A percentile compares a stretch with the other conserved stretches of the same genome.
phyloP scores from a whole-genome alignment of 1,139 yeast genomes.

The Nakaseomyces kungkrabaensis region DNA sequence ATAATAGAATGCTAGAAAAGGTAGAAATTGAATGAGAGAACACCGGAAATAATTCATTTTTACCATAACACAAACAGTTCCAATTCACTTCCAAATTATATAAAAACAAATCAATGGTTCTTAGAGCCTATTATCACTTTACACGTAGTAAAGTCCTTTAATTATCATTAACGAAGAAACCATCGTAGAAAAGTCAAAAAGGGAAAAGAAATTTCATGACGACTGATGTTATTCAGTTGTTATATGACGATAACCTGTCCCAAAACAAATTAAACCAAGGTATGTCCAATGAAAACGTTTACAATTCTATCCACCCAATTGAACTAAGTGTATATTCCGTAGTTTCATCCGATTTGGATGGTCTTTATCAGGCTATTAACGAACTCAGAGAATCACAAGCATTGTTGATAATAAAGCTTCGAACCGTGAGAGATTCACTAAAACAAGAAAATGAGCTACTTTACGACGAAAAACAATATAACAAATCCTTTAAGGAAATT shows the following conservation, averaged over 20 bases:
- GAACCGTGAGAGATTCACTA: constrained; percentile 18
- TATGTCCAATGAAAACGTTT: not conserved
- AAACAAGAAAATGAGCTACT: constrained; percentile 16
- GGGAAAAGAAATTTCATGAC: too few relatives aligned
- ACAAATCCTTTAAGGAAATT: constrained; percentile 3
- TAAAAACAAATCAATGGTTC: too few relatives aligned
- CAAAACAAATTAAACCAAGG: not conserved
- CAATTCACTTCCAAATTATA: too few relatives aligned
- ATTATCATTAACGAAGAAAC: too few relatives aligned
- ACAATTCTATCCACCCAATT: constrained; percentile 19
- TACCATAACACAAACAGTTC: too few relatives aligned
- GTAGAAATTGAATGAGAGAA: too few relatives aligned
- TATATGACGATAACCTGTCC: too few relatives aligned
- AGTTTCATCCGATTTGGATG: constrained; percentile 25
- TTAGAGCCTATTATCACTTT: too few relatives aligned
- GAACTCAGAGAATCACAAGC: constrained; percentile 28
- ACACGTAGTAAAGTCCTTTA: too few relatives aligned
- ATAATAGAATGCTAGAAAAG: too few relatives aligned
- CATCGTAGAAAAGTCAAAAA: too few relatives aligned
- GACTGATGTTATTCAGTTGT: not conserved
- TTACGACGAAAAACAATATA: constrained; percentile 7
- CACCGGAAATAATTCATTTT: too few relatives aligned
- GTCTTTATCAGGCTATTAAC: constrained; percentile 24
- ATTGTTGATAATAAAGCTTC: constrained; percentile 18
- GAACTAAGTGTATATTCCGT: constrained; percentile 27